Conservation (phyloP, 139 green algal species). For the Closterium sp. region DNA sequence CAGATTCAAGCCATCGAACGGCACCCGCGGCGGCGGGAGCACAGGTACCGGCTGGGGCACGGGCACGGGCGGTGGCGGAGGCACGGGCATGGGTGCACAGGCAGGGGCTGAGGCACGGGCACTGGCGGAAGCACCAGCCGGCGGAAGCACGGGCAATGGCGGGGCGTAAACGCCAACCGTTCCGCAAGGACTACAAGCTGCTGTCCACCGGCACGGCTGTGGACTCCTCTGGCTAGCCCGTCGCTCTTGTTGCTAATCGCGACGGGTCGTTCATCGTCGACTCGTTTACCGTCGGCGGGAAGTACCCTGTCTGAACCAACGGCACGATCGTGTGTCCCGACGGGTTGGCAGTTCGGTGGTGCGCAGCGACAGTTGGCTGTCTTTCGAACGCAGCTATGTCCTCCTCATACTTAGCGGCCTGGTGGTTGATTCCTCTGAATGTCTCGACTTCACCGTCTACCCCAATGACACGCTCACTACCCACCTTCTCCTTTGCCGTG, state of each 20-base stretch:
- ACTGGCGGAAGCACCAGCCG: neutral
- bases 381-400: neutral
- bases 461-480: neutral
- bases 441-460: neutral
- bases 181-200: neutral
- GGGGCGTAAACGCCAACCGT: neutral
- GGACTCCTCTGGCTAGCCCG: neutral
- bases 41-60: too few species aligned
- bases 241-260: neutral
- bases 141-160: neutral
- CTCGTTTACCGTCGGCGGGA: too few species aligned
- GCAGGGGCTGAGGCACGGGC: too few species aligned
- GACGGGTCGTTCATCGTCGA: too few species aligned
- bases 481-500: too few species aligned
- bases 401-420: neutral
- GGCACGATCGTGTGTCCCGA: too few species aligned
- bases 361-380: neutral
- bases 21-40: too few species aligned
- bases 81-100: too few species aligned
- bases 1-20: too few species aligned
- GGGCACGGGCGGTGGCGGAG: too few species aligned
- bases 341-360: neutral
- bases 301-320: too few species aligned
- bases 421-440: neutral
- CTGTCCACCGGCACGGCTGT: neutral